Evolutionary conservation across 768 basidiomycete species (phyloP).

Genomic region (Pholiota microspora): DNA sequence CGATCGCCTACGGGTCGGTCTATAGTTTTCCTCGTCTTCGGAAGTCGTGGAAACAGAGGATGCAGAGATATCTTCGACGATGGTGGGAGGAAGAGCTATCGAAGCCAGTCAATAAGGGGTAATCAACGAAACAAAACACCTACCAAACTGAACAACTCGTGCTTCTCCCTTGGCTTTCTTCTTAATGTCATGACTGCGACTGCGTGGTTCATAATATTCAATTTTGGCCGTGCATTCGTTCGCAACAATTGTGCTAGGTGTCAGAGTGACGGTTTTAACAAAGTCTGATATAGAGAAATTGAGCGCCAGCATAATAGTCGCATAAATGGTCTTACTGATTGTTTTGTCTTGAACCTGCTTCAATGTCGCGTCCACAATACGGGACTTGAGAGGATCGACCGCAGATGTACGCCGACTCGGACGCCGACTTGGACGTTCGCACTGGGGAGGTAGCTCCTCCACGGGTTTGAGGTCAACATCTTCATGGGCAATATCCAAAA

Average conservation of each 20-base stretch:
- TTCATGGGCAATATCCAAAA: background rate
- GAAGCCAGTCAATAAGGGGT: background rate
- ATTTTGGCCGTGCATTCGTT: conserved; percentile 16
- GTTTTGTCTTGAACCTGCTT: conserved; percentile 22
- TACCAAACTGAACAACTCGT: conserved; percentile 16
- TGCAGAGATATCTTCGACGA: conserved; percentile 2
- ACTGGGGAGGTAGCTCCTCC: too few relatives aligned
- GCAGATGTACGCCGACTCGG: conserved; percentile 14
- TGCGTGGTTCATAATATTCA: conserved; percentile 15
- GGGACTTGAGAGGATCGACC: conserved; percentile 20
- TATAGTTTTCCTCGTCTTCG: background rate
- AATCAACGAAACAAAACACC: background rate
- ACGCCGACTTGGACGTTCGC: conserved; percentile 1
- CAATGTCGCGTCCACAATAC: conserved; percentile 17
- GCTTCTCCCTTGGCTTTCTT: conserved; percentile 1
- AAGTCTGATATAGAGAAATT: conserved; percentile 10
- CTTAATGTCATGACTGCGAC: too few relatives aligned
- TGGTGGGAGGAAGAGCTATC: conserved; percentile 7
- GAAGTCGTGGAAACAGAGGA: background rate
- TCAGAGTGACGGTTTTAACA: conserved; percentile 18
- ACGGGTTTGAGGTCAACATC: too few relatives aligned
- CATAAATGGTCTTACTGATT: conserved; percentile 9
- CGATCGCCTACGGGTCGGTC: background rate
- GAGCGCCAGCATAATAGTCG: background rate
- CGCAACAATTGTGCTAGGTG: conserved; percentile 7